Conservation (phyloP, 306 rosid species). For the Delonix regia region DNA sequence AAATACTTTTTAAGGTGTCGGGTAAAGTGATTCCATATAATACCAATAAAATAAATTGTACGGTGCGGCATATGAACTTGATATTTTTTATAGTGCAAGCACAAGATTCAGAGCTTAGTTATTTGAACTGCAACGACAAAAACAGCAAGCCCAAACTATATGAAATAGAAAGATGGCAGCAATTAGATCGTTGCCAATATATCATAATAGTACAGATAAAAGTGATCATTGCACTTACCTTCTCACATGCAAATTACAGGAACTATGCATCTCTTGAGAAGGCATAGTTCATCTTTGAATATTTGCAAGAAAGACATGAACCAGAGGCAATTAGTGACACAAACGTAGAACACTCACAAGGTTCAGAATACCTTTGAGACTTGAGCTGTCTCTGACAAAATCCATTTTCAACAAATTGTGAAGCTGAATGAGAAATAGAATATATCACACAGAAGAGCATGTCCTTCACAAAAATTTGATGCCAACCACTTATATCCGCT, state of each 20-base stretch:
- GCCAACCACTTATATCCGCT: conserved; percentile 1
- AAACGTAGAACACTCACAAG: background rate
- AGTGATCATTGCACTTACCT: background rate
- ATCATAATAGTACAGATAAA: background rate
- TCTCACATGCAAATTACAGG: conserved; percentile 3
- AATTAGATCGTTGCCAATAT: background rate
- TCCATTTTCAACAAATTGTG: conserved; percentile 2
- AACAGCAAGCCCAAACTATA: too few species aligned
- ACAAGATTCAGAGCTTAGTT: too few species aligned
- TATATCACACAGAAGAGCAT: conserved; percentile 1
- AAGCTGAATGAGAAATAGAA: conserved; percentile 5
- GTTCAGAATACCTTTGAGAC: conserved; percentile 24
- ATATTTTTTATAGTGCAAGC: too few species aligned
- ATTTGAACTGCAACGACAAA: too few species aligned
- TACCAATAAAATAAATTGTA: too few species aligned
- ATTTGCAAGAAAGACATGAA: background rate
- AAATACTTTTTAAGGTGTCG: too few species aligned
- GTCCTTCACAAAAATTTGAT: background rate
- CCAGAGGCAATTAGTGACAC: background rate
- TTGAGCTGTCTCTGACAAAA: background rate
- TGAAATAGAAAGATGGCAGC: background rate
- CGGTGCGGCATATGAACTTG: too few species aligned
- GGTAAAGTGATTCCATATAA: too few species aligned
- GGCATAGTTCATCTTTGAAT: conserved; percentile 20
- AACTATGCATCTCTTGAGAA: conserved; percentile 6